Conservation (phyloP, 768 basidiomycete species). For the Tylopilus plumbeoviolaceoides region DNA sequence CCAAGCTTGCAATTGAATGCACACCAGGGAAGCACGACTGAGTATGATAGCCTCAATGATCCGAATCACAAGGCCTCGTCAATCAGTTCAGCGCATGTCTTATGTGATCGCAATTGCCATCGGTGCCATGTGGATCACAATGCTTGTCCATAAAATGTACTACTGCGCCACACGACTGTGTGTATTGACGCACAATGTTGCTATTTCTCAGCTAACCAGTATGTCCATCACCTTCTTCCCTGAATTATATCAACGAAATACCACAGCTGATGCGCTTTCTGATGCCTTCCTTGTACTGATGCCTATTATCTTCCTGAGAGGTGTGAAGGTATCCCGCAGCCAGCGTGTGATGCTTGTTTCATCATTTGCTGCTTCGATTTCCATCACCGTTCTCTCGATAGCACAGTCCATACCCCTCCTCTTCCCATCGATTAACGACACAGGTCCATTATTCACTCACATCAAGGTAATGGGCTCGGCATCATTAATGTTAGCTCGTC, state of each 20-base stretch:
- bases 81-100: background rate
- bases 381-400: constrained; percentile 18
- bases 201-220: constrained; percentile 15
- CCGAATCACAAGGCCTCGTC: constrained; percentile 3
- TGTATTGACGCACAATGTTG: too few relatives aligned
- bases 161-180: too few relatives aligned
- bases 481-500: background rate
- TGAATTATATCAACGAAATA: background rate
- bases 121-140: constrained; percentile 12
- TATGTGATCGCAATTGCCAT: constrained; percentile 6
- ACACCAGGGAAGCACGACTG: constrained; percentile 12
- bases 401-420: constrained; percentile 2
- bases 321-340: constrained; percentile 9
- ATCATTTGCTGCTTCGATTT: constrained; percentile 19
- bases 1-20: background rate
- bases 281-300: constrained; percentile 12
- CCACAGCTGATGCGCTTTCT: constrained; percentile 19
- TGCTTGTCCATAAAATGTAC: constrained; percentile 1
- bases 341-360: constrained; percentile 14
- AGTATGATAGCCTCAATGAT: constrained; percentile 15
- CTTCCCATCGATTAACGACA: constrained; percentile 4
- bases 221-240: background rate
- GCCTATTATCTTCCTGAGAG: constrained; percentile 13
- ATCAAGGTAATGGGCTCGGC: constrained; percentile 16
- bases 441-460: constrained; percentile 9